Evolutionary conservation across 73 alveolate genomes (phyloP).

Genomic region (Blepharisma japonicum): DNA sequence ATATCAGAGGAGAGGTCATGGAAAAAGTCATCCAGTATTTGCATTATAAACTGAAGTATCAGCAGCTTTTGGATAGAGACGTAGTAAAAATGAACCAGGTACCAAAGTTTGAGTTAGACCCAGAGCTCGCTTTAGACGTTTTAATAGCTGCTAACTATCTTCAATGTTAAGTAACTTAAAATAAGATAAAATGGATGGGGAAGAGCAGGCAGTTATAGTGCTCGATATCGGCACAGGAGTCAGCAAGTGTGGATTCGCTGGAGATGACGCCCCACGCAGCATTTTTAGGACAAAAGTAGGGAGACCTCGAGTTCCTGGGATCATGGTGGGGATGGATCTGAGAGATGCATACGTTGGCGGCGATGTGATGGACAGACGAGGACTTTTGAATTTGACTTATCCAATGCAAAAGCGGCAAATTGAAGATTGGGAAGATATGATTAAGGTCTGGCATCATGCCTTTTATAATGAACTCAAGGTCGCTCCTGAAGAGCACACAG

Average conservation of each 20-base stretch:
- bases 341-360: constrained; percentile 73
- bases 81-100: not conserved
- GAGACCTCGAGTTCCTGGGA: constrained; percentile 60
- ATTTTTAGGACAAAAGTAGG: constrained; percentile 70
- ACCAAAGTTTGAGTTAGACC: constrained; percentile 26
- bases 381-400: constrained; percentile 46
- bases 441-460: constrained; percentile 70
- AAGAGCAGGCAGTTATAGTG: constrained; percentile 71
- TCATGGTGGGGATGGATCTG: constrained; percentile 54
- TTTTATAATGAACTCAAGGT: constrained; percentile 67
- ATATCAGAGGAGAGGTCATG: constrained; percentile 1
- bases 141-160: constrained; percentile 24
- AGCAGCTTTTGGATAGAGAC: not conserved
- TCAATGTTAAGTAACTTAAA: not conserved
- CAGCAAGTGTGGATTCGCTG: constrained; percentile 83
- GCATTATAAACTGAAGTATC: constrained; percentile 7
- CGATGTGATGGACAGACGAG: constrained; percentile 66
- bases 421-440: constrained; percentile 79
- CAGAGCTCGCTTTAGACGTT: constrained; percentile 16
- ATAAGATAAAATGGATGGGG: constrained; percentile 40
- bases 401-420: constrained; percentile 74
- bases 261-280: constrained; percentile 74
- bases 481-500: constrained; percentile 79
- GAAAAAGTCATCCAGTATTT: constrained; percentile 25
- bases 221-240: constrained; percentile 83